A percentile compares a stretch with the other conserved stretches of the same genome.
These are phyloP conservation scores for Closterium sp. DNA, from an alignment of 139 green algal genomes.

Conservation along the genomic window DNA sequence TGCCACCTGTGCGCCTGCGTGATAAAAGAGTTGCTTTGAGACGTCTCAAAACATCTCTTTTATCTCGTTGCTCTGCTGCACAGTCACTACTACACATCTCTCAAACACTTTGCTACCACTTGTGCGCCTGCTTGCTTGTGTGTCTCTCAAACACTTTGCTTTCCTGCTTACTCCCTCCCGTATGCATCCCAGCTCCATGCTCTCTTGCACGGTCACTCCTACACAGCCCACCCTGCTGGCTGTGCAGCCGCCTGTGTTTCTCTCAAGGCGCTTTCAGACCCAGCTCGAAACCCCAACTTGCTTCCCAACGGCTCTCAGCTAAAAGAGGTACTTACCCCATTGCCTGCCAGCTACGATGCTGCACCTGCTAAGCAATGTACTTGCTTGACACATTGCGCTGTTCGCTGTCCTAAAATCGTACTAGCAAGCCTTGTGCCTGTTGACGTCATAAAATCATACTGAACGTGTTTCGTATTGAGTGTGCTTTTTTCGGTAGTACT, in stretches of 20 bases:
- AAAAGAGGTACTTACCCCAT: constrained; percentile 72
- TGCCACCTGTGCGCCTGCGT: constrained; percentile 70
- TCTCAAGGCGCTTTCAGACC: constrained; percentile 66
- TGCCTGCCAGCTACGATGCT: too few relatives aligned
- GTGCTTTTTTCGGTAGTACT: too few relatives aligned
- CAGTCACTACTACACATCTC: too few relatives aligned
- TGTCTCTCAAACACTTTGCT: constrained; percentile 40
- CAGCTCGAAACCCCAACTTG: constrained; percentile 73
- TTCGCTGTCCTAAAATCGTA: too few relatives aligned
- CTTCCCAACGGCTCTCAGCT: constrained; percentile 41
- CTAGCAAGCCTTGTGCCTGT: background rate
- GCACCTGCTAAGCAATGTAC: too few relatives aligned
- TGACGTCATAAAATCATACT: background rate
- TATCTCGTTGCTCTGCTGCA: constrained; percentile 72
- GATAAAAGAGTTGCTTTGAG: too few relatives aligned
- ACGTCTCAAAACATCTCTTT: too few relatives aligned
- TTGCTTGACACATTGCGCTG: background rate
- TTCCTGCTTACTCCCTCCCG: constrained; percentile 58
- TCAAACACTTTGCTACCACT: too few relatives aligned
- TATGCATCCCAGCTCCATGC: constrained; percentile 63
- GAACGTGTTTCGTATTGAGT: too few relatives aligned
- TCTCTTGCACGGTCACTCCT: constrained; percentile 97
- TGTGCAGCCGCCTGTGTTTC: constrained; percentile 72
- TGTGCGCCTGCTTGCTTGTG: too few relatives aligned
- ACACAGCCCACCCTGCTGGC: constrained; percentile 87